Conservation (phyloP, 2,329 filamentous ascomycete genomes). For the Fusarium camptoceras region DNA sequence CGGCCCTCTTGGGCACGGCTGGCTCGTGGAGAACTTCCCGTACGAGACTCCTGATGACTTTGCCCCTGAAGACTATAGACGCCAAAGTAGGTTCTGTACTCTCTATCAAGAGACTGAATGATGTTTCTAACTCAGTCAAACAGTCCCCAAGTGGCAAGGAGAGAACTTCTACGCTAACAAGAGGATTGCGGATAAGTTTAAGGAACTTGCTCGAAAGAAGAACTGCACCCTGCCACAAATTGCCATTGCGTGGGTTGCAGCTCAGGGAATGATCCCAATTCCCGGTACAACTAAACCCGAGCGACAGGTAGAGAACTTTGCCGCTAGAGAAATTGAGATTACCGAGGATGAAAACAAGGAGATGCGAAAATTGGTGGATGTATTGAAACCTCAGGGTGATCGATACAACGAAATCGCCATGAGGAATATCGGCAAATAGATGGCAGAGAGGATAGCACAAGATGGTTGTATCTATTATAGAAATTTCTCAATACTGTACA, state of each 20-base stretch:
- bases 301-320: not conserved
- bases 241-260: not conserved
- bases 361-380: not conserved
- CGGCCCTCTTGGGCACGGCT: constrained; percentile 60
- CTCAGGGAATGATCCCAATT: not conserved
- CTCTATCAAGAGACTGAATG: too few species aligned
- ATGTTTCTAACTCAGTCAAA: not conserved
- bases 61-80: constrained; percentile 55
- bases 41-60: constrained; percentile 61
- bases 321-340: not conserved
- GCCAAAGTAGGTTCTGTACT: constrained; percentile 25
- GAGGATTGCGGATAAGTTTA: constrained; percentile 56
- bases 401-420: too few species aligned
- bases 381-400: not conserved
- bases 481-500: too few species aligned
- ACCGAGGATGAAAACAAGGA: not conserved
- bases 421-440: too few species aligned
- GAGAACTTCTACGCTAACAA: constrained; percentile 44
- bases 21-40: constrained; percentile 58
- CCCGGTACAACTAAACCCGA: not conserved
- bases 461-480: too few species aligned
- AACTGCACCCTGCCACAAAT: not conserved
- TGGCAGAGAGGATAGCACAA: too few species aligned
- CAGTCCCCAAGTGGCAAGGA: not conserved
- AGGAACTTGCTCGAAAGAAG: constrained; percentile 46